phyloP scores from a whole-genome alignment of 768 basidiomycete genomes.

The Infundibulicybe gibba region DNA sequence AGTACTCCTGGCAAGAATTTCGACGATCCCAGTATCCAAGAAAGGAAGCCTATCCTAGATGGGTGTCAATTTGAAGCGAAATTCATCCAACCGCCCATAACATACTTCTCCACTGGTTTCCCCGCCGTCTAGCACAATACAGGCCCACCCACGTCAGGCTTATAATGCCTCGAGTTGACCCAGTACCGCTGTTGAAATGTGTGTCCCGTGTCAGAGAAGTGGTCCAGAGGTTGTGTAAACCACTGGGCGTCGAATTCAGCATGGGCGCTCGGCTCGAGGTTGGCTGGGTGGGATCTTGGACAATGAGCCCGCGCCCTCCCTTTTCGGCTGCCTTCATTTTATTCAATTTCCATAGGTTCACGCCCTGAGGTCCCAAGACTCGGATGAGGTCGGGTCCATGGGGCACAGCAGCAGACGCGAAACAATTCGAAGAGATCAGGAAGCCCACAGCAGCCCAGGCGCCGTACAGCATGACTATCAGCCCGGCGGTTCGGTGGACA shows the following conservation, averaged over 20 bases:
- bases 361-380: constrained; percentile 49
- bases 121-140: constrained; percentile 90
- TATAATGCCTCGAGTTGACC: constrained; percentile 83
- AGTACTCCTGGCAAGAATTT: constrained; percentile 80
- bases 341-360: constrained; percentile 63
- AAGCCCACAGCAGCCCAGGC: too few relatives aligned
- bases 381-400: constrained; percentile 12
- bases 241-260: constrained; percentile 54
- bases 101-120: constrained; percentile 83
- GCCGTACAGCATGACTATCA: too few relatives aligned
- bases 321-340: constrained; percentile 11
- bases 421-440: too few relatives aligned
- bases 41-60: constrained; percentile 47
- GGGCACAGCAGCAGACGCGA: too few relatives aligned
- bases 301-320: constrained; percentile 8
- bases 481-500: too few relatives aligned
- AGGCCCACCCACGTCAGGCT: constrained; percentile 65
- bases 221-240: constrained; percentile 86
- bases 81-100: not conserved
- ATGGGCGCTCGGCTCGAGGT: not conserved
- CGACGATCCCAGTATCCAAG: constrained; percentile 79
- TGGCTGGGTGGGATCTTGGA: constrained; percentile 13
- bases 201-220: constrained; percentile 54
- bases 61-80: not conserved
- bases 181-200: constrained; percentile 91